These are phyloP conservation scores for Raffaelea arxii DNA, from an alignment of 2,329 filamentous ascomycete species.

Conservation along the genomic window DNA sequence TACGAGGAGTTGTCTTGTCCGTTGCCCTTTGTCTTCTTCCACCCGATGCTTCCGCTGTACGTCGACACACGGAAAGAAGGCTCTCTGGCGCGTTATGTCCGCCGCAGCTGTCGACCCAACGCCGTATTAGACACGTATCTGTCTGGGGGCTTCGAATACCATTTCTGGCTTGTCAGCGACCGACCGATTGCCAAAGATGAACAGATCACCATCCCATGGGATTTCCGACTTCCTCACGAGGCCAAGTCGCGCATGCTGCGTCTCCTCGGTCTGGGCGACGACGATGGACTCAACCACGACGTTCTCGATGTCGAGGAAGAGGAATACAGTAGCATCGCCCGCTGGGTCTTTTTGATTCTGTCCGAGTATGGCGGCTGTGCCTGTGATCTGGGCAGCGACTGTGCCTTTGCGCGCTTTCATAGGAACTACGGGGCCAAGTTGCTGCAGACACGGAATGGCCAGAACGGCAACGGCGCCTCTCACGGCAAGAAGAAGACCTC, in stretches of 20 bases:
- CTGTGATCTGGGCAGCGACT: constrained; percentile 54
- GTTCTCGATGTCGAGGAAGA: constrained; percentile 47
- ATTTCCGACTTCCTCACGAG: constrained; percentile 52
- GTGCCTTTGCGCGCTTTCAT: constrained; percentile 55
- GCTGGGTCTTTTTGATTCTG: constrained; percentile 60
- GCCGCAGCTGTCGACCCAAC: constrained; percentile 86
- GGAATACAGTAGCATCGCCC: constrained; percentile 50
- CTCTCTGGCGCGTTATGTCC: constrained; percentile 76
- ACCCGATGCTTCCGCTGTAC: constrained; percentile 78
- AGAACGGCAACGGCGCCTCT: not conserved
- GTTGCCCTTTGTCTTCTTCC: constrained; percentile 75
- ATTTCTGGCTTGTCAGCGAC: constrained; percentile 87
- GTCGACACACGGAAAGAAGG: constrained; percentile 88
- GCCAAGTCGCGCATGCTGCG: constrained; percentile 44
- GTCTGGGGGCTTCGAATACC: constrained; percentile 67
- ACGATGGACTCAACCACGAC: constrained; percentile 36
- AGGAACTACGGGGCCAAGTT: constrained; percentile 42
- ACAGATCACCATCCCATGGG: constrained; percentile 58
- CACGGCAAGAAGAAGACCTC: constrained; percentile 35
- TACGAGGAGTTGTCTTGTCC: constrained; percentile 58
- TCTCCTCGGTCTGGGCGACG: constrained; percentile 52
- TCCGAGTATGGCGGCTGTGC: constrained; percentile 75
- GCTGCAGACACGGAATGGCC: constrained; percentile 17
- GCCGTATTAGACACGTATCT: constrained; percentile 80
- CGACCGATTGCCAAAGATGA: constrained; percentile 58